Percentiles rank a stretch among this genome's conserved stretches.
These are phyloP conservation scores for Xerocomus minutiporus DNA, from an alignment of 1,284 basidiomycete species.

Conservation along the genomic window DNA sequence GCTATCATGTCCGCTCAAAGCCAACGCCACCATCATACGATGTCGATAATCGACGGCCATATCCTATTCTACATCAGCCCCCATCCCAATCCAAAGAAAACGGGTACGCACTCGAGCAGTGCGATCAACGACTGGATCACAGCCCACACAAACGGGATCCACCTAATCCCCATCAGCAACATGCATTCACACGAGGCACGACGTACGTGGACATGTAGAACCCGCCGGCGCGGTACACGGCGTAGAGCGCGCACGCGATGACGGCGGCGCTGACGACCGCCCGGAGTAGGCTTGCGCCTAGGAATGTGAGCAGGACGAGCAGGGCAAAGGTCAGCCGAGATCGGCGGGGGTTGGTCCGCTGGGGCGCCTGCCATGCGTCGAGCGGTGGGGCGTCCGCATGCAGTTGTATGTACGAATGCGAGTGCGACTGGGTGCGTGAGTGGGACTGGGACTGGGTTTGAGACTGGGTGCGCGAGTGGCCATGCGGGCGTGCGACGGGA, in stretches of 20 bases:
- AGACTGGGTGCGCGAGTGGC: background rate
- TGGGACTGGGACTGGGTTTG: background rate
- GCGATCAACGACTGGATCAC: conserved; percentile 65
- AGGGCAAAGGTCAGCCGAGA: conserved; percentile 62
- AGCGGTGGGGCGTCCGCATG: background rate
- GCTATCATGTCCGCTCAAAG: background rate
- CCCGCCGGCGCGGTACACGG: conserved; percentile 61
- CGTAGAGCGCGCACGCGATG: conserved; percentile 66
- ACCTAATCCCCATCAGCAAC: conserved; percentile 39
- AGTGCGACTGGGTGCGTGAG: background rate
- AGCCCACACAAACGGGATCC: conserved; percentile 79
- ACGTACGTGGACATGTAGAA: conserved; percentile 79
- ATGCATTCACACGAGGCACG: background rate
- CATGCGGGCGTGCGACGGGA: background rate
- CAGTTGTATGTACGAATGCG: background rate
- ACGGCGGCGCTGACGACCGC: conserved; percentile 68
- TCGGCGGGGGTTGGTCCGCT: conserved; percentile 44
- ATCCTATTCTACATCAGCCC: conserved; percentile 34
- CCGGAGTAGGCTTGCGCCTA: conserved; percentile 52
- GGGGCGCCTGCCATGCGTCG: conserved; percentile 17
- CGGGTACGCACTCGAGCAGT: conserved; percentile 52
- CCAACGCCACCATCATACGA: conserved; percentile 31
- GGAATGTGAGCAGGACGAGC: conserved; percentile 60
- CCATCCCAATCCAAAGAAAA: background rate
- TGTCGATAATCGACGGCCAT: conserved; percentile 55